These are phyloP conservation scores for Anaeromyces robustus DNA, from an alignment of 192 early-diverging fungal genomes.

Conservation along the genomic window DNA sequence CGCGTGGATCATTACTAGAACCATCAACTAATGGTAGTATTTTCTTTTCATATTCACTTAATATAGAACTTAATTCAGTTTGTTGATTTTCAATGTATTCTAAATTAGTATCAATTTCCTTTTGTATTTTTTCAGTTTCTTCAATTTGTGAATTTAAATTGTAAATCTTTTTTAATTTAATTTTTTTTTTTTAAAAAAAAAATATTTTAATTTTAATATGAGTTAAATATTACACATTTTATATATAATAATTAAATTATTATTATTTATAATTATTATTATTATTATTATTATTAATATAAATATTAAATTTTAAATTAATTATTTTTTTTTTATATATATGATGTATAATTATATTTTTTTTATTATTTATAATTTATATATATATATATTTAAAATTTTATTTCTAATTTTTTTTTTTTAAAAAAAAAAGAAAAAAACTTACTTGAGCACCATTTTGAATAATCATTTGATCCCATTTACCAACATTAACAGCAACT, in stretches of 20 bases:
- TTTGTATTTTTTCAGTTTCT: conserved; percentile 55
- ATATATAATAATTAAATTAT: too few species aligned
- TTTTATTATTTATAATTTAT: too few species aligned
- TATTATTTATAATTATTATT: background rate
- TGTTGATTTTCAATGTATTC: conserved; percentile 81
- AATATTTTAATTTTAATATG: conserved; percentile 6
- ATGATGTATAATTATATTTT: too few species aligned
- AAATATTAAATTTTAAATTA: too few species aligned
- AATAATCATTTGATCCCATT: conserved; percentile 77
- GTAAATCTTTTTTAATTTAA: conserved; percentile 57
- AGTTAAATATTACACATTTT: too few species aligned
- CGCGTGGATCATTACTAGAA: conserved; percentile 13
- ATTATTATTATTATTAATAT: too few species aligned
- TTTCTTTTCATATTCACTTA: conserved; percentile 68
- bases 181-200: background rate
- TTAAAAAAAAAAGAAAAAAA: background rate
- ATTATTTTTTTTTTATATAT: too few species aligned
- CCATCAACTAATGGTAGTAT: conserved; percentile 10
- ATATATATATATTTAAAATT: too few species aligned
- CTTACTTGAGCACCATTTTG: conserved; percentile 62
- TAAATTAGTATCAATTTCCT: conserved; percentile 67
- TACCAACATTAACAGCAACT: conserved; percentile 63
- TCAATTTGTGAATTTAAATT: conserved; percentile 34
- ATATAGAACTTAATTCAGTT: conserved; percentile 51
- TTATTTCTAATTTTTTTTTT: too few species aligned